These are phyloP conservation scores for Aureobasidium sp. DNA, from an alignment of 2,329 filamentous ascomycete genomes.

Conservation along the genomic window DNA sequence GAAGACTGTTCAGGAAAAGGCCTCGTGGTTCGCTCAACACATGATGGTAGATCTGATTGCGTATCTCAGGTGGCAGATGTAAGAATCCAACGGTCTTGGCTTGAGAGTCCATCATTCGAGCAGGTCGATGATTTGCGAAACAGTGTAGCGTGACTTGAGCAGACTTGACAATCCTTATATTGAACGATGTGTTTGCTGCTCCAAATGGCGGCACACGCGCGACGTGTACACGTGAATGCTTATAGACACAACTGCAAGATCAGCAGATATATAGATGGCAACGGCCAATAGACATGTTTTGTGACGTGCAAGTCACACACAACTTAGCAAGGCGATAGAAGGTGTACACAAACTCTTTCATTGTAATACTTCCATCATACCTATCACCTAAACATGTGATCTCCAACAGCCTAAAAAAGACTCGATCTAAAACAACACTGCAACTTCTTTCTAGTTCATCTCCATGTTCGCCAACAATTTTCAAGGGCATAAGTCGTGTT, in stretches of 20 bases:
- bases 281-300: neutral
- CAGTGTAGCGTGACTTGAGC: neutral
- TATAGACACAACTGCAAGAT: neutral
- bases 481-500: slow-evolving; percentile 10
- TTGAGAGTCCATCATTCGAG: neutral
- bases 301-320: neutral
- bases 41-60: neutral
- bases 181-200: no score
- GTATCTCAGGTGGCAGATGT: no score
- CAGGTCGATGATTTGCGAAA: neutral
- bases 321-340: neutral
- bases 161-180: no score
- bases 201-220: neutral
- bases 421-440: neutral
- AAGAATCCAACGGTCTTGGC: neutral
- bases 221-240: neutral
- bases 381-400: neutral
- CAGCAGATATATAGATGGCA: neutral
- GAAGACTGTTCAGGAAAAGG: neutral
- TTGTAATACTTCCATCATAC: slow-evolving; percentile 4
- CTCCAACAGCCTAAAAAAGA: neutral
- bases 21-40: neutral
- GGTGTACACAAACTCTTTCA: neutral
- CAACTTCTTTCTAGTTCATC: neutral
- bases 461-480: neutral